These are phyloP conservation scores for Magnusiomyces starmeri DNA, from an alignment of 1,139 yeast genomes.

Conservation along the genomic window DNA sequence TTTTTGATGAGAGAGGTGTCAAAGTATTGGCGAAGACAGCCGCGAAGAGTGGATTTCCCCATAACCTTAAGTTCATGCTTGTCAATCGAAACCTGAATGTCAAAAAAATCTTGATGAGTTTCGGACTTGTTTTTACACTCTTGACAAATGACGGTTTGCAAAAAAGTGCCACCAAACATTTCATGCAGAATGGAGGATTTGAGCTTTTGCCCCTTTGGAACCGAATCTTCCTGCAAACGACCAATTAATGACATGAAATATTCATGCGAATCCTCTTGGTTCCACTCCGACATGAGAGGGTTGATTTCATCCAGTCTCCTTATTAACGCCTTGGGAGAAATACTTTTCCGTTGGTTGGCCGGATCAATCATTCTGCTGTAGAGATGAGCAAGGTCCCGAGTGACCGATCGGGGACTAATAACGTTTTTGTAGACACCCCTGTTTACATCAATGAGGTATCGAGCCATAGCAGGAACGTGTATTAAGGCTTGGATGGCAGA, in stretches of 20 bases:
- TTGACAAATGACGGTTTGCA: conserved; percentile 78
- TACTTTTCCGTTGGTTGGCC: conserved; percentile 27
- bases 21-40: conserved; percentile 72
- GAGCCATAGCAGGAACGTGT: conserved; percentile 87
- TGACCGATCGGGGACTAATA: conserved; percentile 54
- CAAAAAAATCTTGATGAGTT: conserved; percentile 91
- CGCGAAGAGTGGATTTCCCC: conserved; percentile 55
- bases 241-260: conserved; percentile 88
- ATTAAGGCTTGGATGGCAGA: conserved; percentile 86
- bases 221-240: conserved; percentile 82
- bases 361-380: conserved; percentile 55
- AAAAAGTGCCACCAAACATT: conserved; percentile 84
- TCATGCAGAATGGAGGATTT: conserved; percentile 81
- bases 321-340: conserved; percentile 65
- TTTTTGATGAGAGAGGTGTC: conserved; percentile 67
- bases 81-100: conserved; percentile 54
- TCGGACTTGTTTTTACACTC: conserved; percentile 74
- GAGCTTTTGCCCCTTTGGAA: conserved; percentile 79
- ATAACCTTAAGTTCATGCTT: conserved; percentile 40
- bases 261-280: conserved; percentile 97
- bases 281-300: conserved; percentile 96
- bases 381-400: conserved; percentile 66
- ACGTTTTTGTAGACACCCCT: conserved; percentile 34
- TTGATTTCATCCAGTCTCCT: conserved; percentile 74
- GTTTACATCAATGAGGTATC: conserved; percentile 63